A percentile compares a stretch with the other conserved stretches of the same genome.
These are phyloP conservation scores for Penicillium lividum DNA, from an alignment of 495 filamentous ascomycete genomes.

Conservation along the genomic window DNA sequence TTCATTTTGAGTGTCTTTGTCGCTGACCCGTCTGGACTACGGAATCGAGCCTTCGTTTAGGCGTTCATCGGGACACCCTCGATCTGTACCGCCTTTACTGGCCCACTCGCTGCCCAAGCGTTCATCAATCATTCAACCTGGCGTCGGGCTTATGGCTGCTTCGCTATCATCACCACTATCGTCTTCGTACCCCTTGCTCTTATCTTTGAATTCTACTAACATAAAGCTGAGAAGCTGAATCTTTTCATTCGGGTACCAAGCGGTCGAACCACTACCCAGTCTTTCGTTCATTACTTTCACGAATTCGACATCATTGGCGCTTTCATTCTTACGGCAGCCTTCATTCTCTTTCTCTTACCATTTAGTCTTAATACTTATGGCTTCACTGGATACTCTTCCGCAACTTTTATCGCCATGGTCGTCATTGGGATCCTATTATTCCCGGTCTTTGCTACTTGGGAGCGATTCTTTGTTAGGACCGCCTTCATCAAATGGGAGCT, in stretches of 20 bases:
- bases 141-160: constrained; percentile 62
- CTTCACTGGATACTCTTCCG: constrained; percentile 43
- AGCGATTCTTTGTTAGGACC: constrained; percentile 51
- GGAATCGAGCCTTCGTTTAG: constrained; percentile 59
- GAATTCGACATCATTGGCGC: constrained; percentile 62
- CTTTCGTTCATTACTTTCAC: constrained; percentile 50
- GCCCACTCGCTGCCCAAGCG: constrained; percentile 27
- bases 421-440: constrained; percentile 55
- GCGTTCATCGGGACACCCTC: constrained; percentile 57
- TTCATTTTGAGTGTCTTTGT: constrained; percentile 55
- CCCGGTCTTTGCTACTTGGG: constrained; percentile 56
- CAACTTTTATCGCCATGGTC: constrained; percentile 53
- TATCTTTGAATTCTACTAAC: constrained; percentile 50
- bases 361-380: constrained; percentile 53
- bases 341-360: constrained; percentile 64
- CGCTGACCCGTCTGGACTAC: constrained; percentile 43
- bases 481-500: constrained; percentile 60
- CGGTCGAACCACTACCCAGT: constrained; percentile 42
- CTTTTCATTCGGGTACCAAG: constrained; percentile 33
- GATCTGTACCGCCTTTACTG: constrained; percentile 43
- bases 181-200: constrained; percentile 48
- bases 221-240: constrained; percentile 50
- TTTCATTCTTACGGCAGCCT: constrained; percentile 53
- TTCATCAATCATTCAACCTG: constrained; percentile 54
- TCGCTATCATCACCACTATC: constrained; percentile 53